phyloP scores from a whole-genome alignment of 139 green algal species.

The Astrephomene gubernaculifera region DNA sequence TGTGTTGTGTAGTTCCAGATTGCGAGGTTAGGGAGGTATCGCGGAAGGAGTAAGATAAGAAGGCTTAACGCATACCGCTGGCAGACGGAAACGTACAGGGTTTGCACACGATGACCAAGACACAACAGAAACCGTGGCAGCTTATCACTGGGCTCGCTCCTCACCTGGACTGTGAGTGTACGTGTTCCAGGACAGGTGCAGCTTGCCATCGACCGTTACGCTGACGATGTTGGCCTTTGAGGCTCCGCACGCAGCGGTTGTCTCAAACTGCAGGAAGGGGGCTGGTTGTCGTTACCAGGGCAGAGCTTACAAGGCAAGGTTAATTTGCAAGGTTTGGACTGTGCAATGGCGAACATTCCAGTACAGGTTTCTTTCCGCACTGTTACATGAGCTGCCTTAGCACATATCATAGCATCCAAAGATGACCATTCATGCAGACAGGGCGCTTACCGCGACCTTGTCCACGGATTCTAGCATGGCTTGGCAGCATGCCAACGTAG shows the following conservation, averaged over 20 bases:
- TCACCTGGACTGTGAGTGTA: not conserved
- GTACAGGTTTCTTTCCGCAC: not conserved
- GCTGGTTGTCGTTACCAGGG: too few species aligned
- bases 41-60: not conserved
- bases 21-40: not conserved
- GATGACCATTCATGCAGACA: too few species aligned
- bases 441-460: conserved; percentile 8
- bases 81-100: not conserved
- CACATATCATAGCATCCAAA: not conserved
- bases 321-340: not conserved
- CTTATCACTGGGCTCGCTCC: not conserved
- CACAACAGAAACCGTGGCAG: not conserved
- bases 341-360: not conserved
- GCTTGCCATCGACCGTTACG: not conserved
- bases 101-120: not conserved
- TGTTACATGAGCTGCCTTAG: not conserved
- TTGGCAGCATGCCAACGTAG: not conserved
- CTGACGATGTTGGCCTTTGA: not conserved
- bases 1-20: too few species aligned
- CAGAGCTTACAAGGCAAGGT: not conserved
- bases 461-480: not conserved
- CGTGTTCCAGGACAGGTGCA: not conserved
- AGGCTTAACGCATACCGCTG: not conserved
- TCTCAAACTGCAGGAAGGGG: not conserved
- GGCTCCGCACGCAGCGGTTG: not conserved